phyloP scores from a whole-genome alignment of 2,329 filamentous ascomycete species.

The Cladosporium austrohemisphaericum region DNA sequence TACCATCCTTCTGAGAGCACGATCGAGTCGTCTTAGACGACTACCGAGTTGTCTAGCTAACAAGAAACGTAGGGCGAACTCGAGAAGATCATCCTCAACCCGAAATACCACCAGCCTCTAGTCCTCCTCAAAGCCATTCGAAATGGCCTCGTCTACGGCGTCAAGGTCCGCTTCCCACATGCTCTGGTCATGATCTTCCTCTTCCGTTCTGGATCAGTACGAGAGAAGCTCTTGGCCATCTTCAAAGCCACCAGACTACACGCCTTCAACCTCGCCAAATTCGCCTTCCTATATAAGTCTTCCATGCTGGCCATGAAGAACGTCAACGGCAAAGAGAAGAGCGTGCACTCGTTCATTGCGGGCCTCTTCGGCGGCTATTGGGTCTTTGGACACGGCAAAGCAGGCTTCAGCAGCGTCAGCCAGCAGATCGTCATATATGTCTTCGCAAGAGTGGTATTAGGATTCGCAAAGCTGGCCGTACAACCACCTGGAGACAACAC shows the following conservation, averaged over 20 bases:
- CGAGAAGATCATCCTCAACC: slow-evolving; percentile 76
- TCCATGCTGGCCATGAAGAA: slow-evolving; percentile 69
- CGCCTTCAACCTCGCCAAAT: slow-evolving; percentile 85
- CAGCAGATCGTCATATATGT: slow-evolving; percentile 99
- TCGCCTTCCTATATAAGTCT: slow-evolving; percentile 86
- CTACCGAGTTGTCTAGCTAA: too few relatives aligned
- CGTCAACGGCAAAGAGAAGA: slow-evolving; percentile 56
- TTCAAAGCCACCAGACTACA: slow-evolving; percentile 85
- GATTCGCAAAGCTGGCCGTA: slow-evolving; percentile 77
- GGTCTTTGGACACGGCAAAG: slow-evolving; percentile 78
- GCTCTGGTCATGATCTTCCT: slow-evolving; percentile 97
- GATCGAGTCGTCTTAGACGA: too few relatives aligned
- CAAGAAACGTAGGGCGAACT: slow-evolving; percentile 36
- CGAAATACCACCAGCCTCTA: slow-evolving; percentile 78
- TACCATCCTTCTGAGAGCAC: too few relatives aligned
- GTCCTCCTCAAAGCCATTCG: slow-evolving; percentile 86
- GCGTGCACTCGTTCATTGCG: slow-evolving; percentile 79
- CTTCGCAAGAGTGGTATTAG: slow-evolving; percentile 84
- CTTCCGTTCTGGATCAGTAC: slow-evolving; percentile 80
- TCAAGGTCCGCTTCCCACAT: slow-evolving; percentile 97
- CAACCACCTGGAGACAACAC: slow-evolving; percentile 50
- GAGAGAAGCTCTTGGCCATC: slow-evolving; percentile 73
- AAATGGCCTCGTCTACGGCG: slow-evolving; percentile 94
- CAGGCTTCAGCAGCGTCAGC: slow-evolving; percentile 66
- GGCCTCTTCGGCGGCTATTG: slow-evolving; percentile 87